These are phyloP conservation scores for Shiraia sp. DNA, from an alignment of 2,329 filamentous ascomycete genomes.

Conservation along the genomic window DNA sequence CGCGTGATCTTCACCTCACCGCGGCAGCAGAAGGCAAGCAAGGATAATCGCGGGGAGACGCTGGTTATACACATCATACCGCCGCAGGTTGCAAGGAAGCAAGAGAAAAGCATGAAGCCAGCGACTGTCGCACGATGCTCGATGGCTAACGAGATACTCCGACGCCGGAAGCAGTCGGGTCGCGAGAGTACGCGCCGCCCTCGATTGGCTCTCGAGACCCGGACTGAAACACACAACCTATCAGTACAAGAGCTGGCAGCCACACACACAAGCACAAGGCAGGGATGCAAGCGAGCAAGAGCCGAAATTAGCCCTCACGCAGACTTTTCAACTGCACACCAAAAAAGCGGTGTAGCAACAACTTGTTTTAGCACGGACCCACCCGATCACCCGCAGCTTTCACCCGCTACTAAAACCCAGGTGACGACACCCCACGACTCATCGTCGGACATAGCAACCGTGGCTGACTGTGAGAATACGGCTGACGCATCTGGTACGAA, in stretches of 20 bases:
- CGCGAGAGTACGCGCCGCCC: conserved; percentile 6
- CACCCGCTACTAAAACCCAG: conserved; percentile 3
- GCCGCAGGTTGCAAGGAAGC: conserved; percentile 1
- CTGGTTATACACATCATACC: not conserved
- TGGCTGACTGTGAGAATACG: conserved; percentile 17
- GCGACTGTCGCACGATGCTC: conserved; percentile 15
- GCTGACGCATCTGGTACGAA: conserved; percentile 6
- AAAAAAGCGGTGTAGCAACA: conserved; percentile 15
- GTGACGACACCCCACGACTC: conserved; percentile 5
- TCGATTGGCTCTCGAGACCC: conserved; percentile 5
- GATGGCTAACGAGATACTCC: conserved; percentile 19
- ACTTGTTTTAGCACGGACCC: conserved; percentile 4
- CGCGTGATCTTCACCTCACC: conserved; percentile 13
- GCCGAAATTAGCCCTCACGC: conserved; percentile 5
- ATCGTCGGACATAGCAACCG: conserved; percentile 1
- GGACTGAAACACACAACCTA: conserved; percentile 6
- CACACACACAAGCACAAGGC: conserved; percentile 3
- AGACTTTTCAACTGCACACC: conserved; percentile 4
- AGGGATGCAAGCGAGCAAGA: conserved; percentile 3
- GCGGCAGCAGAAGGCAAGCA: not conserved
- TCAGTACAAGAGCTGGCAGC: not conserved
- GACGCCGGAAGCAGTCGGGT: conserved; percentile 17
- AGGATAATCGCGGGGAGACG: not conserved
- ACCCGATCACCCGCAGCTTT: conserved; percentile 1
- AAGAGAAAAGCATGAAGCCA: conserved; percentile 15